A percentile compares a stretch with the other conserved stretches of the same genome.
phyloP scores from a whole-genome alignment of 1,284 basidiomycete species.

The Moesziomyces sp. region DNA sequence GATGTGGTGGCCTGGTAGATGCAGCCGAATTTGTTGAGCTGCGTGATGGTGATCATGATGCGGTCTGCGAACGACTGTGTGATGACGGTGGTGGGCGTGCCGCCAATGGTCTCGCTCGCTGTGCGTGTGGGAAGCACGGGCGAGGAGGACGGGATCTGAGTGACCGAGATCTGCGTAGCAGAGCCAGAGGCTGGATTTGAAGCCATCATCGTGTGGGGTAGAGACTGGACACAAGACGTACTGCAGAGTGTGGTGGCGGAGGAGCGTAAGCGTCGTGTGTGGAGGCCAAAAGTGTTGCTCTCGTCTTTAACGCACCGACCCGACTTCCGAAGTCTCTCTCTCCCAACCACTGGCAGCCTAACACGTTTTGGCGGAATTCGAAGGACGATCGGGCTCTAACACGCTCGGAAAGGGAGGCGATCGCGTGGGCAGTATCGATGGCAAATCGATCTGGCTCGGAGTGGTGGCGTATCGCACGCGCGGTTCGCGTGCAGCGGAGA shows the following conservation, averaged over 20 bases:
- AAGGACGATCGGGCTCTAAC: too few species aligned
- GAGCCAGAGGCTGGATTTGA: too few species aligned
- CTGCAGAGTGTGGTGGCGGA: too few species aligned
- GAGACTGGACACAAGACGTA: too few species aligned
- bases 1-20: conserved; percentile 41
- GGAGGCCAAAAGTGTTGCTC: too few species aligned
- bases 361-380: too few species aligned
- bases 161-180: neutral
- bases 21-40: conserved; percentile 49
- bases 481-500: neutral
- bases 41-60: conserved; percentile 51
- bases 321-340: too few species aligned
- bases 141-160: conserved; percentile 1
- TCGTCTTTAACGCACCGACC: too few species aligned
- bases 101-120: conserved; percentile 8
- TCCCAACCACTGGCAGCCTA: too few species aligned
- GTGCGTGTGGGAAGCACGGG: conserved; percentile 22
- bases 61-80: conserved; percentile 47
- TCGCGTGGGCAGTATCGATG: neutral
- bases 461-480: neutral
- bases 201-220: too few species aligned
- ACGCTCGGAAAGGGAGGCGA: neutral
- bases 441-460: neutral
- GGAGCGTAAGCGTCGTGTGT: too few species aligned
- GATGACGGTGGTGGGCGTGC: conserved; percentile 36